Evolutionary conservation across 2,329 filamentous ascomycete species (phyloP).

Genomic region (Botrytis medusae): DNA sequence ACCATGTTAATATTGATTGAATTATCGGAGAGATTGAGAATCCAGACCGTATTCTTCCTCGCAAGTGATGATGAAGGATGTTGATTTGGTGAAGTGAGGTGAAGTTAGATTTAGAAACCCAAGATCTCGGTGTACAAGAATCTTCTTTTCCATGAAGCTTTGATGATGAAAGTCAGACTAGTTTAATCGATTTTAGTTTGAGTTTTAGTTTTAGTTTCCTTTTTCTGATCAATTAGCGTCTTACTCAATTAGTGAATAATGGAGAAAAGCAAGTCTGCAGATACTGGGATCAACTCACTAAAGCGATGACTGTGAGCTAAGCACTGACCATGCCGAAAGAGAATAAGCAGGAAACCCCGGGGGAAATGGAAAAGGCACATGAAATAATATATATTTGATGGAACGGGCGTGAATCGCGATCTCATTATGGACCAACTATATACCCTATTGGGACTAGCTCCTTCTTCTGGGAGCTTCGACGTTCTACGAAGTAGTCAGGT

Average conservation of each 20-base stretch:
- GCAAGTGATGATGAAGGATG: not conserved
- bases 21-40: not conserved
- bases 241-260: slow-evolving; percentile 16
- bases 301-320: not conserved
- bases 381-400: no score
- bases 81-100: not conserved
- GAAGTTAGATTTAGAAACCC: not conserved
- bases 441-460: no score
- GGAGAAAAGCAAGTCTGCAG: slow-evolving; percentile 20
- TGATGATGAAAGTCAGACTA: slow-evolving; percentile 15
- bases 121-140: slow-evolving; percentile 13
- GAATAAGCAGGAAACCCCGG: not conserved
- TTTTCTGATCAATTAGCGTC: not conserved
- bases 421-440: no score
- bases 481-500: no score
- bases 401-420: no score
- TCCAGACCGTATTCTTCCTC: not conserved
- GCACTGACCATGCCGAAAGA: not conserved
- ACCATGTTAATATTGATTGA: not conserved
- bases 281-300: not conserved
- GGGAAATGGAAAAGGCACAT: no score
- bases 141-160: slow-evolving; percentile 20
- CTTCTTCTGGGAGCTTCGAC: no score
- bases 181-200: not conserved
- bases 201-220: not conserved